Evolutionary conservation across 2,329 filamentous ascomycete species (phyloP), one percentile per base, ranked within the genome.

Genomic region (Torrubiella hemipterigena): DNA sequence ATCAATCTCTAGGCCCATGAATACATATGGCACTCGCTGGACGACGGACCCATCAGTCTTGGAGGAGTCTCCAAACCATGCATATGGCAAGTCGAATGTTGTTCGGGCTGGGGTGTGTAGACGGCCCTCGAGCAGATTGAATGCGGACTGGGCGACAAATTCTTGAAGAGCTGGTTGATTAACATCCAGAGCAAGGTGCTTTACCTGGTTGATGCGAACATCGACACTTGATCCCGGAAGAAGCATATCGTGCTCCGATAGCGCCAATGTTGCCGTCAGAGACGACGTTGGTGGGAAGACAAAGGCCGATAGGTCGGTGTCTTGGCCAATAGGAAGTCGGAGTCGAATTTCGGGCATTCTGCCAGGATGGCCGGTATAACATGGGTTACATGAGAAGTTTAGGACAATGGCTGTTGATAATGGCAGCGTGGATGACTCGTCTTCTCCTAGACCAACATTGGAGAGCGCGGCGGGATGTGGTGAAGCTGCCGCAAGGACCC

Each of bases 1-100:
- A 27, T 63, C 66, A 23, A 73, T 53, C 42, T 75, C 68, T 2
- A 71, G 53, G 7, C 68, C 67, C 29, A 57, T 54, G 45, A 73
- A 70, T 12, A 56, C 33, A 42, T 58, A 60, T 10, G 42, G 36
- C 4, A 56, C 27, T 24, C 50, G 36, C 17, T 41, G 14, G 27
- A 16, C 31, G 30, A 32, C 15, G 28, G 29, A 12, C 28, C 26
- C 11, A 32, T 18, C 16, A 3, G 4, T 19, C 13, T 7, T 16
- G 16, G 17, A 23, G 28, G 29, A 12, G 32, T 50, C 36, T 14
- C 51, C 44, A 11, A 39, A 38, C 7, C 35, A 33, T n/a, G n/a
- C n/a, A n/a, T n/a, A n/a, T 3, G 55, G 55, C 14, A 60, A 32
- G 13, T 46, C 42, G 34, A 62, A 52, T 1, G 27, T 37, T 1